Evolutionary conservation across 192 early-diverging fungal genomes (phyloP).

Genomic region (Coemansia sp.): DNA sequence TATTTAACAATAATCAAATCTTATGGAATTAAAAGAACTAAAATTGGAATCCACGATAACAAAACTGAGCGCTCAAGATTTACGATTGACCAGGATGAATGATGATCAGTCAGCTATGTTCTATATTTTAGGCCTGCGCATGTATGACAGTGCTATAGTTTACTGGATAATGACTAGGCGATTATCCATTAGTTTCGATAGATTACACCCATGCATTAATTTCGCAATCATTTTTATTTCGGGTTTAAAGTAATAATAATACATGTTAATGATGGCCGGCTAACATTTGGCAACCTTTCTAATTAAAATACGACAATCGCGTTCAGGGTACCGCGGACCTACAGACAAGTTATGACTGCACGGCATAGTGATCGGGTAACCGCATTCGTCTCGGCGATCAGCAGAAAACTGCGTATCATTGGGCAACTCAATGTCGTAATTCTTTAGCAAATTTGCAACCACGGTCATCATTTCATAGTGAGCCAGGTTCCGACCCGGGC

Average conservation of each 20-base stretch:
- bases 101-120: too few species aligned
- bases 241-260: not conserved
- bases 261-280: not conserved
- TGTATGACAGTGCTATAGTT: too few species aligned
- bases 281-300: constrained; percentile 5
- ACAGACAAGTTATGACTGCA: constrained; percentile 20
- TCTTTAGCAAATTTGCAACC: constrained; percentile 34
- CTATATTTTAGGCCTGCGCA: too few species aligned
- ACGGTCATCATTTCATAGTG: constrained; percentile 42
- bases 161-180: too few species aligned
- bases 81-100: too few species aligned
- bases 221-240: too few species aligned
- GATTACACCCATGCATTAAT: too few species aligned
- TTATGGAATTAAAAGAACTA: too few species aligned
- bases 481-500: constrained; percentile 42
- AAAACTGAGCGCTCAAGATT: too few species aligned
- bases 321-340: constrained; percentile 24
- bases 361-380: constrained; percentile 12
- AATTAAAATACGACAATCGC: constrained; percentile 32
- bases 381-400: constrained; percentile 8
- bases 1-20: too few species aligned
- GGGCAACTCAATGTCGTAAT: constrained; percentile 38
- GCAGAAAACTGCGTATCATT: constrained; percentile 17
- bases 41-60: too few species aligned
- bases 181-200: too few species aligned